phyloP scores from a whole-genome alignment of 495 filamentous ascomycete genomes.

The Lophiostoma macrostomum region DNA sequence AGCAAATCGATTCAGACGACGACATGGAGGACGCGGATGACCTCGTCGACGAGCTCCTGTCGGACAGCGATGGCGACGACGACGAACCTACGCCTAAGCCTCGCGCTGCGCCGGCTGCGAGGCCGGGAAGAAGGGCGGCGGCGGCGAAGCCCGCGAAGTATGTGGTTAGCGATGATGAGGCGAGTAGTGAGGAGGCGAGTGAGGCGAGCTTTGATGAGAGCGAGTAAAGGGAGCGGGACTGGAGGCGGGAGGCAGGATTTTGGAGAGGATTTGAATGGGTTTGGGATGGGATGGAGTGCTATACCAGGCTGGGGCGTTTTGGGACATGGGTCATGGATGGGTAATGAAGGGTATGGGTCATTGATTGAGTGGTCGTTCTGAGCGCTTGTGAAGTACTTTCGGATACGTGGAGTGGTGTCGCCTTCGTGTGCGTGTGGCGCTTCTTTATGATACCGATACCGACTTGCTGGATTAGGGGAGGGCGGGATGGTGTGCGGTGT shows the following conservation, averaged over 20 bases:
- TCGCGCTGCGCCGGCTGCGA: conserved; percentile 39
- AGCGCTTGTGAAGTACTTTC: too few relatives aligned
- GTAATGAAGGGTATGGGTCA: too few relatives aligned
- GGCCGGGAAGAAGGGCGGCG: conserved; percentile 54
- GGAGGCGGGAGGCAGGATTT: background rate
- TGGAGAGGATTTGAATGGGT: background rate
- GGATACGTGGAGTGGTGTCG: too few relatives aligned
- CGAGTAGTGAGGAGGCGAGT: conserved; percentile 44
- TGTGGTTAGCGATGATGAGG: conserved; percentile 53
- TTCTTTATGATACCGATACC: too few relatives aligned
- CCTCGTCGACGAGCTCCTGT: conserved; percentile 57
- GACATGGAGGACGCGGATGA: conserved; percentile 42
- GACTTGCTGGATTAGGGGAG: too few relatives aligned
- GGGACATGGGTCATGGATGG: too few relatives aligned
- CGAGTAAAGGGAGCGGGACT: conserved; percentile 19
- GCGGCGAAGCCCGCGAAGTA: conserved; percentile 52
- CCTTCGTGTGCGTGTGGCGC: too few relatives aligned
- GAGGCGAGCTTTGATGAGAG: conserved; percentile 39
- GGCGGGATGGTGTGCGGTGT: too few relatives aligned
- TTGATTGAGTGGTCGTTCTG: too few relatives aligned
- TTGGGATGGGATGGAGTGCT: background rate
- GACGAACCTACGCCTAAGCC: conserved; percentile 41
- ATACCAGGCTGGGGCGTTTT: too few relatives aligned
- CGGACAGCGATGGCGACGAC: conserved; percentile 50
- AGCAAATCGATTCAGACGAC: conserved; percentile 45